Evolutionary conservation across 1,284 basidiomycete genomes (phyloP), one percentile per base, ranked within the genome.

Genomic region (Exobasidium rhododendri): DNA sequence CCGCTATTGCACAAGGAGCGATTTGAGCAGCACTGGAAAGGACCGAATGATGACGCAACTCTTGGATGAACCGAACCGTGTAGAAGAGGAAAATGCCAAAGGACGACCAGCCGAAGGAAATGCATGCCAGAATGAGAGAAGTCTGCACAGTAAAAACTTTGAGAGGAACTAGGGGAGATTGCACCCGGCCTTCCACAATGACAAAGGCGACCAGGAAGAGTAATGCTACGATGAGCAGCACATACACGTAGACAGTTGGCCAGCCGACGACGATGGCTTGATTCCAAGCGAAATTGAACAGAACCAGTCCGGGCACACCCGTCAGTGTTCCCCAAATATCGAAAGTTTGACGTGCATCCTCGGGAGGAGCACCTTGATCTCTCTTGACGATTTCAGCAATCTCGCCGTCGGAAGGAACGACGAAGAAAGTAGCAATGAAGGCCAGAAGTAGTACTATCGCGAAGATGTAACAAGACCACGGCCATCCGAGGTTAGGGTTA

Each of bases 211-310:
- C 60, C 20, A 69, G 59, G 14, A 68, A 59, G 3, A 73, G 17
- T 11, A 74, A 20, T 28, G 68, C 70, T 47, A 75, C 60, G 58
- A 70, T 65, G 40, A 75, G 66, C 2, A 75, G 57, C 5, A 68
- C 65, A 35, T 67, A 67, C 40, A 68, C 62, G 53, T 70, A 69
- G 22, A 67, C 53, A 2, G 61, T 63, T 10, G 64, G 32, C 72
- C 74, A 75, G n/a, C 74, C 74, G 4, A 69, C 62, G 2, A 71
- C 63, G 7, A 63, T 58, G 2, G 70, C 72, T 54, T 75, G 74
- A 51, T 71, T 74, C 56, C 67, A 74, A 4, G 67, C 56, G 46
- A 71, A 67, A 58, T 71, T 72, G 66, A 75, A 66, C 2, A 75
- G 64, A 0, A 74, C 47, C 14, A 75, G 59, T 2, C 67, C 68